Base-by-base conservation (phyloP, 2,329 filamentous ascomycete species). In the Nakataea oryzae region DNA sequence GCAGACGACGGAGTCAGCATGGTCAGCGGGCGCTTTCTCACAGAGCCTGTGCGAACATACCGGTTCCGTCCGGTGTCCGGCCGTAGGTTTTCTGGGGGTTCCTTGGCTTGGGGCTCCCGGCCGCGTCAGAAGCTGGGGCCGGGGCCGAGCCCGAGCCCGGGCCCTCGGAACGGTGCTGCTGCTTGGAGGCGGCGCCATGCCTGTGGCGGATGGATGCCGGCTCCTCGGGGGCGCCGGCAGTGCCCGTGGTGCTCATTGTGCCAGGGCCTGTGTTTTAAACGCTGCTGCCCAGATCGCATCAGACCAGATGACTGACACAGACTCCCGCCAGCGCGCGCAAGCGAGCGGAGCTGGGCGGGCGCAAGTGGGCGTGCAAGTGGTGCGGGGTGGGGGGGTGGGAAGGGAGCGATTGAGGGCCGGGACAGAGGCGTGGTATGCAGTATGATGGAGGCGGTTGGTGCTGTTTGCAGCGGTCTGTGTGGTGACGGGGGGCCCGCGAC, bases 11-110 rank as follows among this genome's bases (percentile, higher is more conserved):
- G 24, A 62, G 30, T 11, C 54, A 50, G 34, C n/a, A 34, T 58
- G 54, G 58, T 56, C 28, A 56, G 41, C 41, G 24, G 17, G 21
- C 24, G 41, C 21, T 24, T 50, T 17, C 21, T 62, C 63, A 34
- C 14, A 14, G 55, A 28, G 54, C 26, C 28, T 58, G 24, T 50
- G 17, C 41, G 17, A 50, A 80, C 90, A 75, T 83, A 97, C 93
- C 86, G 76, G 85, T 96, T 70, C 93, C 93, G 76, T 93, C 89
- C 32, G 91, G 91, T 17, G 93, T 97, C 66, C 93, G 87, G 62
- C 93, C 93, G 79, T 90, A 96, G 0, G 92, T 96, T 79, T 91
- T 93, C 73, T 86, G 86, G 17, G 69, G 62, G 69, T 76, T 76
- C 63, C 57, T 29, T 54, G 41, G 47, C 58, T 34, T 61, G 59